These are phyloP conservation scores for Nicotiana rustica DNA, from an alignment of 305 asterid genomes.

Conservation along the genomic window DNA sequence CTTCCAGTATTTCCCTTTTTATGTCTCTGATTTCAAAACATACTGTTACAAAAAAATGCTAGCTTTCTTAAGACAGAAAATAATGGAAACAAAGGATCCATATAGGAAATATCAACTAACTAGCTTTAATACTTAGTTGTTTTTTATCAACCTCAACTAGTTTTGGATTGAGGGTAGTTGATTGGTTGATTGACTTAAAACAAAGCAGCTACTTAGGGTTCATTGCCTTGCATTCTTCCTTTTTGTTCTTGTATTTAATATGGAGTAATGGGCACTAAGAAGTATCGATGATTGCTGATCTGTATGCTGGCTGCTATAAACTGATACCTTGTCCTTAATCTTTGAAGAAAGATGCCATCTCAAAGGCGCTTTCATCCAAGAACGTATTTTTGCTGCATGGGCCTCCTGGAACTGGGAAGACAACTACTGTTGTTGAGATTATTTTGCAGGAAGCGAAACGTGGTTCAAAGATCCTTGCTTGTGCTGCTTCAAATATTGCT, in stretches of 20 bases:
- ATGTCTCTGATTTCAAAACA: background rate
- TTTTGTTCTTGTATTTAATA: background rate
- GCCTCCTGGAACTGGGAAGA: conserved; percentile 99
- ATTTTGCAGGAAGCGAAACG: conserved; percentile 96
- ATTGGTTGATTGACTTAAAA: background rate
- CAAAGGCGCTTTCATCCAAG: conserved; percentile 92
- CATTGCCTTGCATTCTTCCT: background rate
- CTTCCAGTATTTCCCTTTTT: background rate
- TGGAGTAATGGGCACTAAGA: conserved; percentile 22
- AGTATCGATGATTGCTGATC: conserved; percentile 24
- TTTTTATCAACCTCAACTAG: background rate
- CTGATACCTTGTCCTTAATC: conserved; percentile 35
- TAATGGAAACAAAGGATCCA: background rate
- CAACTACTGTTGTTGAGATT: conserved; percentile 94
- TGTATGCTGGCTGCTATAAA: background rate
- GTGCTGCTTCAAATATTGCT: conserved; percentile 99
- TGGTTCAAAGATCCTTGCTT: conserved; percentile 92
- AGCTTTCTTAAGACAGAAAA: background rate
- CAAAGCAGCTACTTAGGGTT: background rate
- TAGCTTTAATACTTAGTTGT: conserved; percentile 22
- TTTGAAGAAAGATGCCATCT: conserved; percentile 82
- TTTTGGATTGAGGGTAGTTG: background rate
- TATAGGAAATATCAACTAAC: conserved; percentile 12
- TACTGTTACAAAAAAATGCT: background rate
- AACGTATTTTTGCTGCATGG: conserved; percentile 96